Conservation (phyloP, 2,329 filamentous ascomycete species). For the Apiospora phragmitis region DNA sequence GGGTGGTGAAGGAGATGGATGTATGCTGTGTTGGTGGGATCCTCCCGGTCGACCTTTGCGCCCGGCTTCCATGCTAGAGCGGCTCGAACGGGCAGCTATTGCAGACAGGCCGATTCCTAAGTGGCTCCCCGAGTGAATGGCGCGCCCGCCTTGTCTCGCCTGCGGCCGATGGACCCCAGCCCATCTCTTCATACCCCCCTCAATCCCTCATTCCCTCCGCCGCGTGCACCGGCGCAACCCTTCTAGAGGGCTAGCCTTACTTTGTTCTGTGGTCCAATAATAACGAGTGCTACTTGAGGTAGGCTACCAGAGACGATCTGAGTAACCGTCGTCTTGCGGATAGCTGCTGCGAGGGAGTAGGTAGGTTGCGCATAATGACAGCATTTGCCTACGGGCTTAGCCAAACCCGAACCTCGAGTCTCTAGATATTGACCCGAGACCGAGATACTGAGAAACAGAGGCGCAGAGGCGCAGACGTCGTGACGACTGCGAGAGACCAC, state of each 20-base stretch:
- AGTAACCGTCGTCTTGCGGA: not conserved
- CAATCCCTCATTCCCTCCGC: not conserved
- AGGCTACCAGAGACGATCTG: not conserved
- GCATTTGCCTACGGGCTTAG: not conserved
- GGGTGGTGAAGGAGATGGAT: not conserved
- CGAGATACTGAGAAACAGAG: not conserved
- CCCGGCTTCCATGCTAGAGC: constrained; percentile 5
- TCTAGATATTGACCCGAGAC: not conserved
- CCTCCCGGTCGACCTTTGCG: not conserved
- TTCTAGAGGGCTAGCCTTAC: not conserved
- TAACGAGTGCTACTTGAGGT: not conserved
- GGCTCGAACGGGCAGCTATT: not conserved
- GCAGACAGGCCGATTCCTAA: not conserved
- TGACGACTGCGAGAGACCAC: not conserved
- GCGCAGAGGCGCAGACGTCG: not conserved
- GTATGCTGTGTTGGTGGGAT: not conserved
- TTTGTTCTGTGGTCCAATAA: not conserved
- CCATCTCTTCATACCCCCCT: not conserved
- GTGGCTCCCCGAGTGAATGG: constrained; percentile 5
- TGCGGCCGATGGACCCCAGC: constrained; percentile 1
- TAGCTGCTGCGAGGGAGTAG: not conserved
- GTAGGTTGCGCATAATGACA: not conserved
- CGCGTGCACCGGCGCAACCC: not conserved
- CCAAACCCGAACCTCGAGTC: not conserved
- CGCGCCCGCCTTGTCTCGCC: constrained; percentile 7